phyloP scores from a whole-genome alignment of 805 yeast genomes.

The Candida odintsovae region DNA sequence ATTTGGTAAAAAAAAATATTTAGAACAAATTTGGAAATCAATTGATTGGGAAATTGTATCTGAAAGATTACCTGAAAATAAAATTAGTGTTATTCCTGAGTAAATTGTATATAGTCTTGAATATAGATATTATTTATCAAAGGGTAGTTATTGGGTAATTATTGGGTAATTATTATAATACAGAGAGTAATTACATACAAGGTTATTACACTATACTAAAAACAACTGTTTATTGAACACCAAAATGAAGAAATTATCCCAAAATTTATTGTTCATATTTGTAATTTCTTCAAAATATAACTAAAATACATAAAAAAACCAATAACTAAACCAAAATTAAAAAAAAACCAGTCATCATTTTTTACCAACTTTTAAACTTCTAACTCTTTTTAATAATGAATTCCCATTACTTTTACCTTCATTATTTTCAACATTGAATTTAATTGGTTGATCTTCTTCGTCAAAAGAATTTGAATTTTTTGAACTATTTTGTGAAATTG shows the following conservation, averaged over 20 bases:
- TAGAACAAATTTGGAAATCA: conserved; percentile 62
- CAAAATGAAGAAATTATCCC: neutral
- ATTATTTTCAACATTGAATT: conserved; percentile 24
- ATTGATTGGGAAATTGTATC: conserved; percentile 67
- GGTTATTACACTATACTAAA: neutral
- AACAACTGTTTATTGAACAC: neutral
- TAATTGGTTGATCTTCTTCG: conserved; percentile 28
- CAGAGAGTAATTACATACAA: no score
- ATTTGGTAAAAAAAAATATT: conserved; percentile 59
- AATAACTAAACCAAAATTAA: neutral
- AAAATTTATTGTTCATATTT: neutral
- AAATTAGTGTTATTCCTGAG: neutral
- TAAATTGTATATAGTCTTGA: neutral
- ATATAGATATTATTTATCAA: no score
- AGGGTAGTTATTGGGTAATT: no score
- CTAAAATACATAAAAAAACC: neutral
- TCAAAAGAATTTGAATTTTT: conserved; percentile 5
- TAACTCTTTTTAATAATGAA: conserved; percentile 76
- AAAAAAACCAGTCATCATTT: conserved; percentile 9
- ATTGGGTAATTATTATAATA: no score
- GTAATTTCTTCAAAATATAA: neutral
- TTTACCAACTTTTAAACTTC: conserved; percentile 76
- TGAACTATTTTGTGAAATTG: neutral
- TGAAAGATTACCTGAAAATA: conserved; percentile 19
- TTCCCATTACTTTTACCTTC: conserved; percentile 30